phyloP scores from a whole-genome alignment of 2,329 filamentous ascomycete species.

The Colletotrichum orchidophilum region DNA sequence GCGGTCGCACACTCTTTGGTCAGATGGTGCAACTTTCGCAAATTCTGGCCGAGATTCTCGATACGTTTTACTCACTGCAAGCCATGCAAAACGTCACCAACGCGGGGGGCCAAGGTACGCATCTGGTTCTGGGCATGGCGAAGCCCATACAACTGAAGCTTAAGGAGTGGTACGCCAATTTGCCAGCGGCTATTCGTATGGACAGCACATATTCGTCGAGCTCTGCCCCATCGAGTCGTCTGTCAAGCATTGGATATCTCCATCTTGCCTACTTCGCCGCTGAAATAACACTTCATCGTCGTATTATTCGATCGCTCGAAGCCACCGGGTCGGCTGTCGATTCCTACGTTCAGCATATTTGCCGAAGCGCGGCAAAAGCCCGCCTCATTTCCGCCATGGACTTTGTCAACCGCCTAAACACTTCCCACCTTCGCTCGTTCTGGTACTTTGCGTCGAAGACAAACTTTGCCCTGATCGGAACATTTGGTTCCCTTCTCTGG shows the following conservation, averaged over 20 bases:
- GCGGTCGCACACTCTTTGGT: conserved; percentile 75
- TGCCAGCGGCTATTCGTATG: conserved; percentile 74
- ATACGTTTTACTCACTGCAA: conserved; percentile 83
- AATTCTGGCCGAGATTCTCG: conserved; percentile 82
- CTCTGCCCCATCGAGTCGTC: conserved; percentile 51
- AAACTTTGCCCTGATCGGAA: conserved; percentile 94
- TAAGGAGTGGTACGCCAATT: conserved; percentile 81
- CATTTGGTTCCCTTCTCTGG: conserved; percentile 90
- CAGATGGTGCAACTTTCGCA: conserved; percentile 80
- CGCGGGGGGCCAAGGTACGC: conserved; percentile 75
- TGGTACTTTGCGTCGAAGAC: conserved; percentile 91
- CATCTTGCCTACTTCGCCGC: conserved; percentile 94
- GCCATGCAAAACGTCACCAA: conserved; percentile 75
- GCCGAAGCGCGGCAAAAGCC: conserved; percentile 91
- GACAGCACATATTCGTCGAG: conserved; percentile 62
- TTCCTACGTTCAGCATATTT: conserved; percentile 89
- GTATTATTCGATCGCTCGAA: conserved; percentile 83
- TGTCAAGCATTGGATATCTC: conserved; percentile 77
- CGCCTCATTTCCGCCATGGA: conserved; percentile 96
- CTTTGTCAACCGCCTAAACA: conserved; percentile 91
- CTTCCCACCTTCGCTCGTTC: conserved; percentile 86
- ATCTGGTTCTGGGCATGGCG: conserved; percentile 77
- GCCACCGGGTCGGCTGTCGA: conserved; percentile 62
- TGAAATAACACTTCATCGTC: conserved; percentile 91
- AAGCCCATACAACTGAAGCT: conserved; percentile 86